A percentile compares a stretch with the other conserved stretches of the same genome.
phyloP scores from a whole-genome alignment of 352 stramenopile species.

The Globisporangium iwayamae region DNA sequence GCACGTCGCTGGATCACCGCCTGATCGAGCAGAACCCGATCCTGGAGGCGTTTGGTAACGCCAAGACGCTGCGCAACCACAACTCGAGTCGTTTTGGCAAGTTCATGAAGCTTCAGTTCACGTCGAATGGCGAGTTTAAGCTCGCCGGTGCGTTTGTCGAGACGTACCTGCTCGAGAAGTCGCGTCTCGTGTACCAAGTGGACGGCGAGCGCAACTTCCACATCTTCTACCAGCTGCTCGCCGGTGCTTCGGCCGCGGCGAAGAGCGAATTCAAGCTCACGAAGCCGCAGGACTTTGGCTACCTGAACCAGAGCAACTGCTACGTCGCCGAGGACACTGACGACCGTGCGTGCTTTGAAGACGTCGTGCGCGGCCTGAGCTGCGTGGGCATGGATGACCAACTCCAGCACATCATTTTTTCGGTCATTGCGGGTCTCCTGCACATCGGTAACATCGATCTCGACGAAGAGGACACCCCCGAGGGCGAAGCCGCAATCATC shows the following conservation, averaged over 20 bases:
- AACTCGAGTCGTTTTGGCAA: slow-evolving; percentile 96
- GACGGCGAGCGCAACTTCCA: slow-evolving; percentile 94
- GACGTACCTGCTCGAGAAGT: slow-evolving; percentile 88
- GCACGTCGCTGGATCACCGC: slow-evolving; percentile 71
- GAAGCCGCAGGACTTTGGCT: slow-evolving; percentile 87
- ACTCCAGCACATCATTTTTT: slow-evolving; percentile 87
- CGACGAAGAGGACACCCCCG: slow-evolving; percentile 83
- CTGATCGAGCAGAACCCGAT: slow-evolving; percentile 92
- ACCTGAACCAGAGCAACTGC: slow-evolving; percentile 93
- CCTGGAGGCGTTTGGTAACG: slow-evolving; percentile 94
- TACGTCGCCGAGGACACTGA: slow-evolving; percentile 91
- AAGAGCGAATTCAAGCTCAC: slow-evolving; percentile 66
- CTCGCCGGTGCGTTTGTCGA: slow-evolving; percentile 84
- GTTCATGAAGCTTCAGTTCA: slow-evolving; percentile 96
- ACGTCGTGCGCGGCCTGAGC: slow-evolving; percentile 62
- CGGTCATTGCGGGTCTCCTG: slow-evolving; percentile 91
- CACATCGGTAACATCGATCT: slow-evolving; percentile 97
- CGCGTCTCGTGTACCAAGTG: slow-evolving; percentile 85
- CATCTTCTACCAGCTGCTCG: slow-evolving; percentile 93
- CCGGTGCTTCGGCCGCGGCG: slow-evolving; percentile 48
- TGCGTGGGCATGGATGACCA: slow-evolving; percentile 74
- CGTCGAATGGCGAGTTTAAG: slow-evolving; percentile 77
- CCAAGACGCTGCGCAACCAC: slow-evolving; percentile 93
- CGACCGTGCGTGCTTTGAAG: slow-evolving; percentile 80
- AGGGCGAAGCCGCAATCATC: slow-evolving; percentile 75